Percentiles rank a stretch among this genome's conserved stretches.
phyloP scores from a whole-genome alignment of 495 filamentous ascomycete species.

The Aspergillus wentii region DNA sequence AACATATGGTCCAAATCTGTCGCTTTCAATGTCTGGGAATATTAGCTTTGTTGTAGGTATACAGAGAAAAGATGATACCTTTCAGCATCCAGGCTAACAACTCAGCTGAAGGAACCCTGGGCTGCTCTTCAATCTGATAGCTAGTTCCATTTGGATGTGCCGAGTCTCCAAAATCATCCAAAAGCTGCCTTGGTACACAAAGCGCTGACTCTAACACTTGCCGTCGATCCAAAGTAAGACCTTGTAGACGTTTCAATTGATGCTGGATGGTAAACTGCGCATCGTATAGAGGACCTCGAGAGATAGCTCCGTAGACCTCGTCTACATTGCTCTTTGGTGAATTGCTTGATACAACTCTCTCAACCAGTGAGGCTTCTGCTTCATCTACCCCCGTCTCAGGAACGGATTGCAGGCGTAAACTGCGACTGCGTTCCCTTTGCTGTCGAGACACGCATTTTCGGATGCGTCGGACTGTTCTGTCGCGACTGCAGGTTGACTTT shows the following conservation, averaged over 20 bases:
- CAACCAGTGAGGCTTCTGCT: no score
- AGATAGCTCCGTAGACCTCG: neutral
- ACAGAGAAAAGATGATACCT: constrained; percentile 7
- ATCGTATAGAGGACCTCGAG: constrained; percentile 2
- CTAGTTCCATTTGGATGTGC: neutral
- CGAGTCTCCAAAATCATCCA: neutral
- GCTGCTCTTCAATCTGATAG: neutral
- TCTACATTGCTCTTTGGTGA: no score
- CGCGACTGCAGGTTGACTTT: constrained; percentile 6
- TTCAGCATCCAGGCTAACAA: constrained; percentile 20
- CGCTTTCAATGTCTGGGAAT: constrained; percentile 12
- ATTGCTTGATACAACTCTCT: no score
- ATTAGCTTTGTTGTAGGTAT: neutral
- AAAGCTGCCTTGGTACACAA: constrained; percentile 3
- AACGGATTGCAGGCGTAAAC: neutral
- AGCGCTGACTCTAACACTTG: constrained; percentile 11
- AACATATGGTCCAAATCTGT: constrained; percentile 14
- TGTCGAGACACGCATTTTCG: constrained; percentile 1
- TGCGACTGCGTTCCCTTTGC: neutral
- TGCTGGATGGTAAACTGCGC: constrained; percentile 8
- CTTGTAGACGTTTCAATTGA: constrained; percentile 3
- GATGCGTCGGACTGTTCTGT: constrained; percentile 4
- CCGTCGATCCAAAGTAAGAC: constrained; percentile 5
- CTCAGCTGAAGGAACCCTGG: constrained; percentile 7
- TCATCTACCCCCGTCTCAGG: no score